Base-by-base conservation (phyloP, 306 rosid species). In the Vigna radiata region DNA sequence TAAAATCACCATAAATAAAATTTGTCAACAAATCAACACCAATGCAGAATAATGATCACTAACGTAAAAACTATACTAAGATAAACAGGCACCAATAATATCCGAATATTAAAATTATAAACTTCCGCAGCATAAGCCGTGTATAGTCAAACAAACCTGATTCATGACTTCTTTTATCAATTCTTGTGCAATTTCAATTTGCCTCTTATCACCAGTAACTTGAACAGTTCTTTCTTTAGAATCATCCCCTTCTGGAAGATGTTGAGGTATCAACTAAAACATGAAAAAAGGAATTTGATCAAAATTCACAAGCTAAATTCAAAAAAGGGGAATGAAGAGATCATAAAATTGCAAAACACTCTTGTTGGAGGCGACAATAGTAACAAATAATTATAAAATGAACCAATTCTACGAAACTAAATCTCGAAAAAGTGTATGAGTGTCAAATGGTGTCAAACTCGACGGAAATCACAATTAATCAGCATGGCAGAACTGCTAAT, bases 181-280 rank as follows among this genome's bases (percentile, higher is more conserved):
- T 73, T 92, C 95, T 82, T 83, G 88, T 62, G 98, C 98, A 82
- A 85, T 18, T 68, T 94, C 98, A 71, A 94, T 89, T 82, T 94
- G 96, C 84, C 86, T 92, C 87, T 77, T 89, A 83, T 94, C 96
- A 80, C 98, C 98, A 56, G 93, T 92, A 53, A 92, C 91, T 78
- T 94, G 93, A 7, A 91, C 93, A 1, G 97, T 94, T 77, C 97
- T 89, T 90, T 94, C 97, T 79, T 90, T 92, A 36, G 97, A 94
- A 65, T 89, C 95, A 72, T 90, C 97, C 41, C 98, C 98, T 78
- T 89, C 96, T 2, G 97, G 90, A 85, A 87, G 96, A 86, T 92
- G 96, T 86, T 92, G 98, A 77, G 98, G 98, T 69, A 95, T 95
- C 90, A 95, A 83, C 98, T 95, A 68, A 70, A 75, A 77, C 39